A percentile compares a stretch with the other conserved stretches of the same genome.
phyloP scores from a whole-genome alignment of 176 grass and related monocot species.

The Carex myosuroides region DNA sequence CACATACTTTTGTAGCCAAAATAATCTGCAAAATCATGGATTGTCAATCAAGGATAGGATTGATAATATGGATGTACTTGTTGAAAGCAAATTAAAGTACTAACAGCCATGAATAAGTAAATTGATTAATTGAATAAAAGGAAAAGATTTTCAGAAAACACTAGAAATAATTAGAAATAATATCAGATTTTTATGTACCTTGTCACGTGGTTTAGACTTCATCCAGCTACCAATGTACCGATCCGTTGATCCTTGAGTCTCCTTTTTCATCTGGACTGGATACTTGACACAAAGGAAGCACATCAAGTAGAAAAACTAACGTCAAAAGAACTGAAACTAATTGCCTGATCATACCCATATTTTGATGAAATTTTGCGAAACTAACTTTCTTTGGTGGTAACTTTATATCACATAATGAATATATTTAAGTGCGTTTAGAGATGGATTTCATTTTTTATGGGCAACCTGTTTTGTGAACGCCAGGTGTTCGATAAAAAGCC shows the following conservation, averaged over 20 bases:
- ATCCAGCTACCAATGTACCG: slow-evolving; percentile 78
- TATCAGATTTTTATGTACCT: slow-evolving; percentile 33
- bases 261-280: slow-evolving; percentile 49
- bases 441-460: not conserved
- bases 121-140: not conserved
- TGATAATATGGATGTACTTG: not conserved
- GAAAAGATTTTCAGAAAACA: not conserved
- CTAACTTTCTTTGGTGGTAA: not conserved
- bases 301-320: not conserved
- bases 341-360: not conserved
- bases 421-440: not conserved
- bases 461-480: not conserved
- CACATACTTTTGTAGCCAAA: slow-evolving; percentile 83
- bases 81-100: not conserved
- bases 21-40: slow-evolving; percentile 42
- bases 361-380: not conserved
- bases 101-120: not conserved
- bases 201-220: slow-evolving; percentile 71
- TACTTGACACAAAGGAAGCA: slow-evolving; percentile 39
- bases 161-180: not conserved
- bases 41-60: not conserved
- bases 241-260: slow-evolving; percentile 87
- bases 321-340: not conserved
- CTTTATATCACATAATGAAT: not conserved
- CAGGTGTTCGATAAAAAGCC: slow-evolving; percentile 12